These are phyloP conservation scores for Galerina sulciceps DNA, from an alignment of 768 basidiomycete genomes.

Conservation along the genomic window DNA sequence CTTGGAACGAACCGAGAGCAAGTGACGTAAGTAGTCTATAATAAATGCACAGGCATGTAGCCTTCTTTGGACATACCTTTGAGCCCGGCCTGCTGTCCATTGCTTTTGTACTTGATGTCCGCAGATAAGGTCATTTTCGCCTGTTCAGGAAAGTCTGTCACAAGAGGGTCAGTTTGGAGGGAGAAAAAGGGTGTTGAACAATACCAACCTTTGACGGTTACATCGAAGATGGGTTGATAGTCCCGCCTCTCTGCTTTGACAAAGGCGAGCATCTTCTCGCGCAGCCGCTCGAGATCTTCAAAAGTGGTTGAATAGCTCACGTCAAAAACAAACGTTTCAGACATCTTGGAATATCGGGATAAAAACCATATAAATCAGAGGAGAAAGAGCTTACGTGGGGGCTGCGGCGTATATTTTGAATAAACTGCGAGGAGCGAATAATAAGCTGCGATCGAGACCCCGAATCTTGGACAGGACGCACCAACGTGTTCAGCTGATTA, in stretches of 20 bases:
- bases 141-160: slow-evolving; percentile 77
- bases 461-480: slow-evolving; percentile 26
- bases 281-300: slow-evolving; percentile 77
- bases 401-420: slow-evolving; percentile 74
- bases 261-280: slow-evolving; percentile 81
- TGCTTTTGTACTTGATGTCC: slow-evolving; percentile 89
- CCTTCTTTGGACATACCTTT: slow-evolving; percentile 47
- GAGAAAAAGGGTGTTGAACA: neutral
- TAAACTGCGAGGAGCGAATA: slow-evolving; percentile 47
- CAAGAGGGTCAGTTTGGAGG: slow-evolving; percentile 8
- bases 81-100: slow-evolving; percentile 78
- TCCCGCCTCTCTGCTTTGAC: slow-evolving; percentile 73
- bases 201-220: slow-evolving; percentile 60
- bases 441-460: neutral
- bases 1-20: slow-evolving; percentile 29
- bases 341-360: slow-evolving; percentile 50
- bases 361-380: neutral
- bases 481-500: slow-evolving; percentile 57
- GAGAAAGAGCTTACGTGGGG: slow-evolving; percentile 50
- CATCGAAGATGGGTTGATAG: slow-evolving; percentile 77
- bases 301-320: slow-evolving; percentile 80
- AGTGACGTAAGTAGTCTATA: neutral
- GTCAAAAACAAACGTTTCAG: slow-evolving; percentile 82
- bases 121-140: slow-evolving; percentile 75
- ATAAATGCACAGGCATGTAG: neutral